phyloP scores from a whole-genome alignment of 1,284 basidiomycete species.

The Pulveroboletus sp. region DNA sequence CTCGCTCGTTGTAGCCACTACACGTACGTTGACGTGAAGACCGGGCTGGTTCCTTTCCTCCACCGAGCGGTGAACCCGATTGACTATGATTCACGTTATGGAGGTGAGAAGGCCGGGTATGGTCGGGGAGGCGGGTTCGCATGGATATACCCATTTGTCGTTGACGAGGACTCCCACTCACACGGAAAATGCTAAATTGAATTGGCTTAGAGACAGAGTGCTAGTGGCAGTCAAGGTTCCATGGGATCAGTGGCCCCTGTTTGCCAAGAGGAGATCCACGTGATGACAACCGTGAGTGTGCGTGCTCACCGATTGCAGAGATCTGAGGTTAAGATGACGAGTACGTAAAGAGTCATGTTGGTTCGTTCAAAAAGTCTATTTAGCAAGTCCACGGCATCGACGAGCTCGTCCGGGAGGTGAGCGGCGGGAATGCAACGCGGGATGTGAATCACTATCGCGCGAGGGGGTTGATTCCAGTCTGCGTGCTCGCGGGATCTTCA shows the following conservation, averaged over 20 bases:
- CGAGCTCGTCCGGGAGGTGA: neutral
- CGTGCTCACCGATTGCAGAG: neutral
- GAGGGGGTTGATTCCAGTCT: no score
- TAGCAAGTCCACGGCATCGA: neutral
- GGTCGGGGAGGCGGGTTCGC: neutral
- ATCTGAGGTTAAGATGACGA: neutral
- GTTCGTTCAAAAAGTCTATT: neutral
- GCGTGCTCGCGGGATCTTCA: neutral
- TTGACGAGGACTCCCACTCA: neutral
- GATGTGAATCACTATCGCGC: no score
- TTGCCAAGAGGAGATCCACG: neutral
- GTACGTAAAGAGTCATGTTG: neutral
- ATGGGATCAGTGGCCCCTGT: neutral
- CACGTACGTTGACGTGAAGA: neutral
- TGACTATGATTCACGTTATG: neutral
- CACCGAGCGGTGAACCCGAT: neutral
- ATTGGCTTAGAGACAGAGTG: neutral
- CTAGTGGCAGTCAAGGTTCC: neutral
- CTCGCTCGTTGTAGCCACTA: neutral
- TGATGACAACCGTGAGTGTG: slow-evolving; percentile 1
- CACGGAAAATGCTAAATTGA: neutral
- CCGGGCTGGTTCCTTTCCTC: neutral
- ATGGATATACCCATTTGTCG: neutral
- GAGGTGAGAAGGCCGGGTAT: neutral
- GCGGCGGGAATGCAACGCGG: no score